Conservation (phyloP, 2,329 filamentous ascomycete genomes). For the Fusarium decemcellulare region DNA sequence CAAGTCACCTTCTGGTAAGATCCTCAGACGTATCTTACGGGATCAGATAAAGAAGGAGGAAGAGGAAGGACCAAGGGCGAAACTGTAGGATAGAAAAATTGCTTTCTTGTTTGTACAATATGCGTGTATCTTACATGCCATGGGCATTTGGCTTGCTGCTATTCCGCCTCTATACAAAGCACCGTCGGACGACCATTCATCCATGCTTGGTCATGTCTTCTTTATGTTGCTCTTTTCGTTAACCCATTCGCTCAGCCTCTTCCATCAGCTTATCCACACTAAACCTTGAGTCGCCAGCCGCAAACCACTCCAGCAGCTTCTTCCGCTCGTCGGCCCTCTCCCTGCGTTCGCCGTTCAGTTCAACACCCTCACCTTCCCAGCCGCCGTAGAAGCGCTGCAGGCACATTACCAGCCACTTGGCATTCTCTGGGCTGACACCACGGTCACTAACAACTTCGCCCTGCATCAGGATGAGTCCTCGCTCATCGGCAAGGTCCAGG, state of each 20-base stretch:
- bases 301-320: conserved; percentile 86
- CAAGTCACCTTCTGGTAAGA: conserved; percentile 74
- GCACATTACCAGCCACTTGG: conserved; percentile 92
- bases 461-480: conserved; percentile 88
- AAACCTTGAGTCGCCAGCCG: conserved; percentile 82
- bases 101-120: conserved; percentile 17
- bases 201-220: background rate
- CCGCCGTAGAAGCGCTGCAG: conserved; percentile 94
- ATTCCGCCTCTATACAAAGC: conserved; percentile 2
- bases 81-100: conserved; percentile 49
- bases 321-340: conserved; percentile 75
- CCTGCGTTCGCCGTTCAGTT: conserved; percentile 57
- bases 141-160: conserved; percentile 12
- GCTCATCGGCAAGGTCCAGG: conserved; percentile 80
- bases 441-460: conserved; percentile 82
- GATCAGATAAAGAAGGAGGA: conserved; percentile 58
- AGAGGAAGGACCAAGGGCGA: conserved; percentile 47
- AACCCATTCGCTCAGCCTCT: conserved; percentile 86
- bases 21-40: conserved; percentile 65
- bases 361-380: conserved; percentile 63
- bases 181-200: background rate
- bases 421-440: conserved; percentile 84
- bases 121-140: conserved; percentile 31
- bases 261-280: conserved; percentile 88
- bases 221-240: conserved; percentile 25